These are phyloP conservation scores for Podaxis rugospora DNA, from an alignment of 768 basidiomycete genomes.

Conservation along the genomic window DNA sequence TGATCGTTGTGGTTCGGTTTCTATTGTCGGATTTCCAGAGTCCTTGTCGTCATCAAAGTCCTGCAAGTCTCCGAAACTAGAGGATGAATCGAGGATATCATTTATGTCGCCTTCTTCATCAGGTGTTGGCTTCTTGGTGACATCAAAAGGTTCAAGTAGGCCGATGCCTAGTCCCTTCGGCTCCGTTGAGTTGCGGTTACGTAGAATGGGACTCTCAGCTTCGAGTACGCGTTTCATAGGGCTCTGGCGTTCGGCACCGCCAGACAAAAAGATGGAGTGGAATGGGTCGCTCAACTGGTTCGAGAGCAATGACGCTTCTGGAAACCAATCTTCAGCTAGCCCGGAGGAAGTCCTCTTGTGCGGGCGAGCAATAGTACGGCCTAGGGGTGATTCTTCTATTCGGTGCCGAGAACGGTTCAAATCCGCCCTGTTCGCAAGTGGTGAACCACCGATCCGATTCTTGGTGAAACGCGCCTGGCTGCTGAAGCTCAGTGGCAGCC, in stretches of 20 bases:
- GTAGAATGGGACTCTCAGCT: conserved; percentile 53
- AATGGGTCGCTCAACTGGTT: conserved; percentile 49
- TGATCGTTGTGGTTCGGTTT: not conserved
- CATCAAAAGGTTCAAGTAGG: conserved; percentile 51
- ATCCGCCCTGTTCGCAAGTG: conserved; percentile 6
- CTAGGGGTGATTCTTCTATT: conserved; percentile 45
- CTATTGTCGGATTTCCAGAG: conserved; percentile 3
- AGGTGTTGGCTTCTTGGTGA: conserved; percentile 30
- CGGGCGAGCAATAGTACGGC: conserved; percentile 22
- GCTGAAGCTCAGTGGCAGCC: conserved; percentile 37
- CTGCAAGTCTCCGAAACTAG: conserved; percentile 24
- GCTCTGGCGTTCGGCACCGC: conserved; percentile 19
- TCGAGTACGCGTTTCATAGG: conserved; percentile 29
- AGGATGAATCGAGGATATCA: conserved; percentile 24
- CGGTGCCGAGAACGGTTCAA: conserved; percentile 18
- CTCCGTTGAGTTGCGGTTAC: conserved; percentile 30
- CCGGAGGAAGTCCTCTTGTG: conserved; percentile 30
- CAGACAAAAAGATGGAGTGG: conserved; percentile 31
- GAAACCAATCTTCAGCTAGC: conserved; percentile 39
- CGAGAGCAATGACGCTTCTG: conserved; percentile 26
- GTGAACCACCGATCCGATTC: conserved; percentile 21
- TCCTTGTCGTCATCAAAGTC: conserved; percentile 16
- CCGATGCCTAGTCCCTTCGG: conserved; percentile 46
- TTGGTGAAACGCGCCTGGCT: conserved; percentile 29
- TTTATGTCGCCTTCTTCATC: conserved; percentile 29